These are phyloP conservation scores for Verticillium nubilum DNA, from an alignment of 2,329 filamentous ascomycete species.

Conservation along the genomic window DNA sequence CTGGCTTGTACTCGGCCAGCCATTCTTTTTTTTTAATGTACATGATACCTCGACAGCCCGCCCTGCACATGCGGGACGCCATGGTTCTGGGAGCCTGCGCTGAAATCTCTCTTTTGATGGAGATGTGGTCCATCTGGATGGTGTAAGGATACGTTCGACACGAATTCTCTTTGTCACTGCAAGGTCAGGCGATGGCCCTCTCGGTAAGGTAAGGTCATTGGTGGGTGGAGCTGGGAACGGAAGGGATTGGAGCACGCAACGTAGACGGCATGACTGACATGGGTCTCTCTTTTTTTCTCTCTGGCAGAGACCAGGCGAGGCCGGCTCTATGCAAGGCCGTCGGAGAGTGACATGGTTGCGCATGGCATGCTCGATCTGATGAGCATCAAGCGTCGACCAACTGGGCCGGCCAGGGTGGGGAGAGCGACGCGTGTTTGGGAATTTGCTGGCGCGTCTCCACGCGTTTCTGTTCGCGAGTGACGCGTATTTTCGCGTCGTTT, in stretches of 20 bases:
- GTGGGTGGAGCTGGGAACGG: neutral
- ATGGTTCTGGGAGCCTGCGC: neutral
- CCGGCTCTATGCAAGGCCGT: neutral
- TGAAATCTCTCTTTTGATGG: neutral
- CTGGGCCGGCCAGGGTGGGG: neutral
- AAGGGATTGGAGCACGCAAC: neutral
- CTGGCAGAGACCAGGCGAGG: neutral
- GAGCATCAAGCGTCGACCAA: neutral
- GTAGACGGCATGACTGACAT: neutral
- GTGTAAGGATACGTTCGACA: neutral
- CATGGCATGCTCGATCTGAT: neutral
- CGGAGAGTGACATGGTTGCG: neutral
- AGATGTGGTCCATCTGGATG: neutral
- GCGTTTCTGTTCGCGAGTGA: neutral
- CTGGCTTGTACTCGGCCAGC: neutral
- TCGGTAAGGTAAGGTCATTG: neutral
- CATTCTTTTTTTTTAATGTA: neutral
- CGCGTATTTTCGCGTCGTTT: constrained; percentile 5
- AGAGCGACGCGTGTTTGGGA: neutral
- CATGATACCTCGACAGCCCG: constrained; percentile 2
- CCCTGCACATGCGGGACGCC: neutral
- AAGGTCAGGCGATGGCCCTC: neutral
- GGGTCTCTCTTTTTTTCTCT: neutral
- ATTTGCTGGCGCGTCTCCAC: neutral
- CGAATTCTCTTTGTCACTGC: neutral